phyloP scores from a whole-genome alignment of 2,329 filamentous ascomycete genomes.

The Phyllosticta citriasiana region DNA sequence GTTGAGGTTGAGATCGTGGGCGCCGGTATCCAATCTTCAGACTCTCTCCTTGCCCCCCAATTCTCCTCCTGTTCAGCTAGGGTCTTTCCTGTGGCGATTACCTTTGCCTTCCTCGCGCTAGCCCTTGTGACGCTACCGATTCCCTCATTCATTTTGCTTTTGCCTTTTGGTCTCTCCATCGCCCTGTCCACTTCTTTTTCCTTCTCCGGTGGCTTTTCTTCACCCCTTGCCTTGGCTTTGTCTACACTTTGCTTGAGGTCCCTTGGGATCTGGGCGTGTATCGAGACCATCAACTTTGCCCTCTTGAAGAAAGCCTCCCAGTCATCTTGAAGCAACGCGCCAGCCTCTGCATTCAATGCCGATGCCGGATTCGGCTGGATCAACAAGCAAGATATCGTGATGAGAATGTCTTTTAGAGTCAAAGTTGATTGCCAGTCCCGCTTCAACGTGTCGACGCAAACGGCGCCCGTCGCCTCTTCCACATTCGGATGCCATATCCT shows the following conservation, averaged over 20 bases:
- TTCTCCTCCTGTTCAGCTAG: constrained; percentile 17
- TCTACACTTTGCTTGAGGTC: constrained; percentile 35
- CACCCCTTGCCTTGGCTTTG: constrained; percentile 46
- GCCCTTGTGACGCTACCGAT: constrained; percentile 15
- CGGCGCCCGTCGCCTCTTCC: constrained; percentile 50
- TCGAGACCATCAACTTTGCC: constrained; percentile 51
- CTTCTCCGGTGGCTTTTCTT: constrained; percentile 18
- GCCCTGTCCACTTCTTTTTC: constrained; percentile 15
- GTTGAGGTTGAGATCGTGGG: constrained; percentile 16
- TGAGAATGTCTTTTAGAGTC: constrained; percentile 49
- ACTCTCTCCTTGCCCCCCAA: constrained; percentile 19
- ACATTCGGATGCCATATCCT: constrained; percentile 57
- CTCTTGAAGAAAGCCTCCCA: constrained; percentile 47
- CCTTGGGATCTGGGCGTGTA: constrained; percentile 46
- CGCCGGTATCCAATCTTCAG: constrained; percentile 26
- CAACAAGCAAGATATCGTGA: constrained; percentile 50
- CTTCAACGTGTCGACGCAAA: constrained; percentile 57
- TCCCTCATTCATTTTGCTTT: constrained; percentile 18
- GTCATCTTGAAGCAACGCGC: constrained; percentile 48
- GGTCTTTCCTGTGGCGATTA: constrained; percentile 10
- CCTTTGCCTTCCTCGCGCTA: constrained; percentile 14
- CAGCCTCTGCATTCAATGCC: constrained; percentile 52
- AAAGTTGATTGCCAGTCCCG: constrained; percentile 50
- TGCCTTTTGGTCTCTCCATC: constrained; percentile 13
- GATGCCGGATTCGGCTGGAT: constrained; percentile 57